Conservation (phyloP, 2,329 filamentous ascomycete species). For the Penicillium verrucosum region DNA sequence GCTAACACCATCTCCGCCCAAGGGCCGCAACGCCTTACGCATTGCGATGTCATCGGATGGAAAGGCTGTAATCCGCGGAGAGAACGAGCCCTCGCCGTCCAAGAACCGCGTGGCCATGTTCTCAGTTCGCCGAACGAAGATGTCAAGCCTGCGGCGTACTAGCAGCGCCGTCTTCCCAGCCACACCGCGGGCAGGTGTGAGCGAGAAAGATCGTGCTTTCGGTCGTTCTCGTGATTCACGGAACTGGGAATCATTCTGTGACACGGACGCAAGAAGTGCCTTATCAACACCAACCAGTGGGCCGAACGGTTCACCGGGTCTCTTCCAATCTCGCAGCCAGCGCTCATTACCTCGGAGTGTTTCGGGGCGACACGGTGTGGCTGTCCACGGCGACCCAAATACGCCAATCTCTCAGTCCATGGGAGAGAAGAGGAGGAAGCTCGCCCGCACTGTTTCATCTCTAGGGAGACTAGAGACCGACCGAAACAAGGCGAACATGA, state of each 20-base stretch:
- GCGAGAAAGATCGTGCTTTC: conserved; percentile 49
- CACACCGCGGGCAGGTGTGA: conserved; percentile 57
- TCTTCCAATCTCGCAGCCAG: conserved; percentile 69
- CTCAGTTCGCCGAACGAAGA: conserved; percentile 48
- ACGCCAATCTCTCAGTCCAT: conserved; percentile 47
- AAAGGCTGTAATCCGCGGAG: conserved; percentile 77
- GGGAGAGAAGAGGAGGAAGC: conserved; percentile 58
- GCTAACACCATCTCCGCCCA: conserved; percentile 41
- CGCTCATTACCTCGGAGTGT: conserved; percentile 47
- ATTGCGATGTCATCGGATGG: conserved; percentile 84
- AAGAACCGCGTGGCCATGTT: conserved; percentile 51
- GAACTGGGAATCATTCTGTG: conserved; percentile 88
- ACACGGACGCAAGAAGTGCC: conserved; percentile 73
- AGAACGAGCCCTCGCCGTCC: conserved; percentile 67
- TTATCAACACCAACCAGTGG: conserved; percentile 74
- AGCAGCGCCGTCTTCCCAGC: conserved; percentile 63
- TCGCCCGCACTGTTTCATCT: conserved; percentile 61
- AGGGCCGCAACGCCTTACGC: conserved; percentile 56
- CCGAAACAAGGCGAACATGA: conserved; percentile 37
- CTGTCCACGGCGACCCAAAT: conserved; percentile 45
- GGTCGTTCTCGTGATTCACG: conserved; percentile 83
- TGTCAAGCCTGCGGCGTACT: conserved; percentile 63
- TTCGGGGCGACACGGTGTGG: conserved; percentile 54
- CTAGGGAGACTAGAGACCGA: conserved; percentile 58
- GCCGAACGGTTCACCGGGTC: conserved; percentile 64